Percentiles rank a stretch among this genome's conserved stretches.
phyloP scores from a whole-genome alignment of 805 yeast genomes.

The Allodekkera sacchari region DNA sequence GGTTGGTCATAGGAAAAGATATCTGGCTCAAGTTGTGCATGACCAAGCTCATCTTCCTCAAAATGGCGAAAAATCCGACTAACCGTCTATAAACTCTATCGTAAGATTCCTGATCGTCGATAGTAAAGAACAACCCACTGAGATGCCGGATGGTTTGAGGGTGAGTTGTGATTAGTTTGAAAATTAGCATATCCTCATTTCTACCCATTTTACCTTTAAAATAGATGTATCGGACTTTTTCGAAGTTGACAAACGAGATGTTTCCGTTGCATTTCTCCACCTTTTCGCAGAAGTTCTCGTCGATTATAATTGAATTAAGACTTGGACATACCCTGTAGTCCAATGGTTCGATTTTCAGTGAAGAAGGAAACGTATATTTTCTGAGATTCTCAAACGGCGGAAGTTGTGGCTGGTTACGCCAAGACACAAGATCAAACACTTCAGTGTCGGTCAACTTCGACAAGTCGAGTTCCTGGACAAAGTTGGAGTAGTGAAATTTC shows the following conservation, averaged over 20 bases:
- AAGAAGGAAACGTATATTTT: constrained; percentile 16
- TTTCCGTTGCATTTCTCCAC: constrained; percentile 17
- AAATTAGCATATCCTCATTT: constrained; percentile 28
- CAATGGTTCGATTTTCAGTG: constrained; percentile 15
- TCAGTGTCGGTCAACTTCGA: constrained; percentile 11
- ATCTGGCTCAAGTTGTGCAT: constrained; percentile 18
- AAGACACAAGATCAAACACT: constrained; percentile 12
- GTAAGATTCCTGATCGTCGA: constrained; percentile 13
- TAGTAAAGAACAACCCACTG: constrained; percentile 19
- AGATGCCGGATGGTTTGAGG: constrained; percentile 19
- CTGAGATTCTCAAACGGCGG: constrained; percentile 13
- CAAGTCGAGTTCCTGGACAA: constrained; percentile 18
- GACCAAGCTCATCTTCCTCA: constrained; percentile 22
- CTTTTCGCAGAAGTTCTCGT: constrained; percentile 20
- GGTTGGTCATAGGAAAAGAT: constrained; percentile 24
- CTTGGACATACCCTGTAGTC: constrained; percentile 19
- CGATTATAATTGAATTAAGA: constrained; percentile 17
- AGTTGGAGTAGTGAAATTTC: constrained; percentile 16
- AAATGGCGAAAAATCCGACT: constrained; percentile 27
- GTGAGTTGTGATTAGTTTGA: constrained; percentile 18
- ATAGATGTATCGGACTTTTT: constrained; percentile 12
- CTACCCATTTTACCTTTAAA: constrained; percentile 21
- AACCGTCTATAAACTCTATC: constrained; percentile 24
- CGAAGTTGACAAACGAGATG: constrained; percentile 17
- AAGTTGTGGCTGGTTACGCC: constrained; percentile 12